These are phyloP conservation scores for Aspergillus taichungensis DNA, from an alignment of 495 filamentous ascomycete genomes.

Conservation along the genomic window DNA sequence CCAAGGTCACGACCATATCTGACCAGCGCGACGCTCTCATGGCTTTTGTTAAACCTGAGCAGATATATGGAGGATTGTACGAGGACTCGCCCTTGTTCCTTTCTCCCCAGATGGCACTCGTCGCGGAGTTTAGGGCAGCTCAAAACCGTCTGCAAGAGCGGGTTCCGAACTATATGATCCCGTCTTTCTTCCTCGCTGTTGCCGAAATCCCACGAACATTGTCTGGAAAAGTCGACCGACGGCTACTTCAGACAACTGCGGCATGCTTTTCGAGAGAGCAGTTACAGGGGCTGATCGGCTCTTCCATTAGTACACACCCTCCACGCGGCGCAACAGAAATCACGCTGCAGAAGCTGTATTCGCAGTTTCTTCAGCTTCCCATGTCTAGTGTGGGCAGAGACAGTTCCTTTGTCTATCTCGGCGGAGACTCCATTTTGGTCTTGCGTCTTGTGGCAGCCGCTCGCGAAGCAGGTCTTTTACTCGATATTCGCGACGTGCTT, in stretches of 20 bases:
- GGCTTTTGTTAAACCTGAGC: neutral
- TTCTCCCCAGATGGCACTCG: neutral
- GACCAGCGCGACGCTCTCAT: neutral
- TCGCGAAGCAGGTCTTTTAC: constrained; percentile 7
- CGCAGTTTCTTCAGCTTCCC: neutral
- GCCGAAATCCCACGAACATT: constrained; percentile 21
- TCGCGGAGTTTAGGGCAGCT: neutral
- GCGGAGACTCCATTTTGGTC: constrained; percentile 43
- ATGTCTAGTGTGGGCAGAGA: neutral
- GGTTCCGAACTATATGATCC: constrained; percentile 32
- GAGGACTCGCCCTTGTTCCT: too few relatives aligned
- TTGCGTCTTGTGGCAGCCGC: constrained; percentile 36
- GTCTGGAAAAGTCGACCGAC: constrained; percentile 28
- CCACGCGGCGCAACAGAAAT: neutral
- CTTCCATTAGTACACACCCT: neutral
- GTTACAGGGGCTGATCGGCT: neutral
- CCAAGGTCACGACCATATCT: constrained; percentile 5
- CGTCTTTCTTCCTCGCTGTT: constrained; percentile 23
- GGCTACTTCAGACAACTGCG: neutral
- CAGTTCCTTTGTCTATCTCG: constrained; percentile 42
- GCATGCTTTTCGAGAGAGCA: neutral
- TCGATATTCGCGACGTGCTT: constrained; percentile 12
- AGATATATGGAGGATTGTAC: neutral
- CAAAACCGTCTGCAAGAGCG: neutral
- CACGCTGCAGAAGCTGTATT: neutral